phyloP scores from a whole-genome alignment of 805 yeast species.

The Starmerella vitae region DNA sequence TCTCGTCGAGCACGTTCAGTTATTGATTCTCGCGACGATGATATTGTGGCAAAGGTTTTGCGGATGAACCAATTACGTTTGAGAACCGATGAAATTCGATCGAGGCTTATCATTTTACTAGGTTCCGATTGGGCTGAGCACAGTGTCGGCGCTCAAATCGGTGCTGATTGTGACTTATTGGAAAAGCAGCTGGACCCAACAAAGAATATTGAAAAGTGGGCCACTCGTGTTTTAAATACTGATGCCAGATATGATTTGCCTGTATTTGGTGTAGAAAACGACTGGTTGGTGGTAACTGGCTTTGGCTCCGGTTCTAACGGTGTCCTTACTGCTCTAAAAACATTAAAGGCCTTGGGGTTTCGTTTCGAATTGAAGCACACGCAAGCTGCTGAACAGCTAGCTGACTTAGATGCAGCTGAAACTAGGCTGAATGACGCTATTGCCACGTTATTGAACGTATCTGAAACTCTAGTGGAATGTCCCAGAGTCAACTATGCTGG shows the following conservation, averaged over 20 bases:
- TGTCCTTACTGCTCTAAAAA: neutral
- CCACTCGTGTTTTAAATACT: neutral
- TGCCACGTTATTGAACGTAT: neutral
- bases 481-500: constrained; percentile 4
- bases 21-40: neutral
- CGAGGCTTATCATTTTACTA: constrained; percentile 38
- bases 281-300: constrained; percentile 9
- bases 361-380: constrained; percentile 4
- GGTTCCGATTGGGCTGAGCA: constrained; percentile 50
- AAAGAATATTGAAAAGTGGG: constrained; percentile 38
- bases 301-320: constrained; percentile 20
- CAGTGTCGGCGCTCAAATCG: constrained; percentile 54
- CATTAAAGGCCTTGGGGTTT: constrained; percentile 12
- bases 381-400: constrained; percentile 1
- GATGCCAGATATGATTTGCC: neutral
- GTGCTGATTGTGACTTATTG: constrained; percentile 36
- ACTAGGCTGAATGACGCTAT: constrained; percentile 6
- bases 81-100: constrained; percentile 33
- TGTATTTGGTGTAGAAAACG: neutral
- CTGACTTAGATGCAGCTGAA: neutral
- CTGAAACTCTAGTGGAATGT: neutral
- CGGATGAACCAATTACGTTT: constrained; percentile 42
- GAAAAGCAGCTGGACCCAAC: constrained; percentile 36
- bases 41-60: constrained; percentile 23
- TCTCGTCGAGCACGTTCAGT: neutral